Percentiles rank a stretch among this genome's conserved stretches.
Evolutionary conservation across 495 filamentous ascomycete species (phyloP).

Genomic region (Annulohypoxylon nitens): DNA sequence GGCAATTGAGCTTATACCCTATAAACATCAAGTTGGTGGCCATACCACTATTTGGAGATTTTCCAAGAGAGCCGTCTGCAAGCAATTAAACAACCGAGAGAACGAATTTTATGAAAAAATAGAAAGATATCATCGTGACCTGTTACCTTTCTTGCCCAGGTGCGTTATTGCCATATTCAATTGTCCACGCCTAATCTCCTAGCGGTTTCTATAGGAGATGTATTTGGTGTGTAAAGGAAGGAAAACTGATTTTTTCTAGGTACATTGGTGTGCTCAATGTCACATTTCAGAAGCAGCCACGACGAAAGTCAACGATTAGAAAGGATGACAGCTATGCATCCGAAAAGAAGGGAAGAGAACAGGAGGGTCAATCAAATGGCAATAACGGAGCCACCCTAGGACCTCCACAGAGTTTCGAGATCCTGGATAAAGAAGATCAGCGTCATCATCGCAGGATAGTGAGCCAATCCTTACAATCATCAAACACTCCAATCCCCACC

Average conservation of each 20-base stretch:
- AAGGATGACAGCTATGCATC: conserved; percentile 55
- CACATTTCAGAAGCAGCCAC: conserved; percentile 88
- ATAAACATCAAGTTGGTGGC: conserved; percentile 96
- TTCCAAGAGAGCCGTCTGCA: conserved; percentile 94
- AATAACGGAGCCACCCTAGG: conserved; percentile 33
- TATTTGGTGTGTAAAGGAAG: background rate
- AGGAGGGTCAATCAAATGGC: conserved; percentile 42
- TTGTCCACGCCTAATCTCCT: conserved; percentile 1
- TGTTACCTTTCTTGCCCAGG: conserved; percentile 93
- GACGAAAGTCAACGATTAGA: conserved; percentile 69
- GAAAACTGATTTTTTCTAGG: conserved; percentile 61
- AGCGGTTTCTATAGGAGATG: conserved; percentile 12
- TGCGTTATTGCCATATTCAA: conserved; percentile 62
- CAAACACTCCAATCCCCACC: conserved; percentile 75
- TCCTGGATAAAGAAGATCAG: conserved; percentile 43
- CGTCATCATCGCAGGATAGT: conserved; percentile 71
- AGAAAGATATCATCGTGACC: conserved; percentile 87
- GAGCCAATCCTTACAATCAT: conserved; percentile 76
- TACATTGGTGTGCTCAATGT: conserved; percentile 99
- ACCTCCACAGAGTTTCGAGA: conserved; percentile 23
- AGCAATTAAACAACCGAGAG: conserved; percentile 95
- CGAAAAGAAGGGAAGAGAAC: conserved; percentile 46
- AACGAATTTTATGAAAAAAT: conserved; percentile 99
- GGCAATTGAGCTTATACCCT: conserved; percentile 95
- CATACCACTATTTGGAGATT: conserved; percentile 97